A percentile compares a stretch with the other conserved stretches of the same genome.
These are phyloP conservation scores for Neurospora africana DNA, from an alignment of 495 filamentous ascomycete genomes.

Conservation along the genomic window DNA sequence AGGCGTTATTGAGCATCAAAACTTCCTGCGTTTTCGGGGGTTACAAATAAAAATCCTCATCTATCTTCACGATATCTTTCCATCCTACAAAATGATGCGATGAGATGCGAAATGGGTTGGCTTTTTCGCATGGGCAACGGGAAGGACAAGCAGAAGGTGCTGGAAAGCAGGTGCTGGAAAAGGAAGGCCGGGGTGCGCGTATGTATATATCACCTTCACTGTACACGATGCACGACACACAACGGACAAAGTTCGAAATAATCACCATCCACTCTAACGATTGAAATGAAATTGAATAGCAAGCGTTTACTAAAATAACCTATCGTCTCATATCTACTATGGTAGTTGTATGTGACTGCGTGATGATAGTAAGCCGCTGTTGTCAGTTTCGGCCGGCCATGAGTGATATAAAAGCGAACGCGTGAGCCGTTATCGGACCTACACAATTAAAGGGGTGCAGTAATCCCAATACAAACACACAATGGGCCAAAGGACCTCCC, in stretches of 20 bases:
- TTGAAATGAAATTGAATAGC: not conserved
- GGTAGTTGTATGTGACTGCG: not conserved
- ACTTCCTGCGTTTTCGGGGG: conserved; percentile 21
- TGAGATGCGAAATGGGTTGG: not conserved
- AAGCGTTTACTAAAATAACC: not conserved
- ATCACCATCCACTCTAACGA: not conserved
- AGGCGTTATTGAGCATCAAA: conserved; percentile 41
- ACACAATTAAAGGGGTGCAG: not conserved
- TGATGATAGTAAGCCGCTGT: not conserved
- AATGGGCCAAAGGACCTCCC: not conserved
- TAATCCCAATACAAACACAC: not conserved
- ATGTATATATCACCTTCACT: not conserved
- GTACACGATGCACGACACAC: not conserved
- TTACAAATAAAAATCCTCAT: conserved; percentile 9
- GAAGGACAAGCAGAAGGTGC: not conserved
- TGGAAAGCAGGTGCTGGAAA: not conserved
- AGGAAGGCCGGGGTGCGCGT: not conserved
- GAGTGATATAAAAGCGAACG: not conserved
- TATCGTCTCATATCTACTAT: too few species aligned
- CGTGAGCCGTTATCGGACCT: not conserved
- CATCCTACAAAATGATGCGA: not conserved
- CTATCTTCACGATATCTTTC: conserved; percentile 15
- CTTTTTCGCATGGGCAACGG: not conserved
- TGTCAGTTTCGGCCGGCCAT: not conserved
- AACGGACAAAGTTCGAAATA: not conserved